phyloP scores from a whole-genome alignment of 2,329 filamentous ascomycete species.

The Talaromyces sp. region DNA sequence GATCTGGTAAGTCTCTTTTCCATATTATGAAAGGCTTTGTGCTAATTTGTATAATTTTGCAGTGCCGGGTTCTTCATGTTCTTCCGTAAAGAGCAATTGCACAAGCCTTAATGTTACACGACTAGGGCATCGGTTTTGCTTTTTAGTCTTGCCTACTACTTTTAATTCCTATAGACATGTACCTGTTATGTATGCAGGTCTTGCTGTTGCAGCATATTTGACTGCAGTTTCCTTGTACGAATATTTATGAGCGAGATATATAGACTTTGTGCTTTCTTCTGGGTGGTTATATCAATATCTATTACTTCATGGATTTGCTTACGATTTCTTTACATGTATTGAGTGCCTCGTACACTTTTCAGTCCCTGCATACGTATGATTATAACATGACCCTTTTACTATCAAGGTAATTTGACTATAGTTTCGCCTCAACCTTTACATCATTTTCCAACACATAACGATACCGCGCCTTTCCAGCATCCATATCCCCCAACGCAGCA shows the following conservation, averaged over 20 bases:
- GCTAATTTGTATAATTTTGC: background rate
- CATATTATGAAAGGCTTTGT: conserved; percentile 21
- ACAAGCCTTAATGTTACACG: conserved; percentile 35
- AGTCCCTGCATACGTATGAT: background rate
- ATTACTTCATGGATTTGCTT: background rate
- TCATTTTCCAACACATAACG: conserved; percentile 47
- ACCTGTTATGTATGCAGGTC: background rate
- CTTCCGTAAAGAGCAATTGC: conserved; percentile 46
- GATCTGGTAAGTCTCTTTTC: conserved; percentile 53
- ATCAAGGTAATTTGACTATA: conserved; percentile 23
- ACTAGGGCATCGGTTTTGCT: background rate
- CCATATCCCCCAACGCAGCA: conserved; percentile 43
- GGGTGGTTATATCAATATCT: background rate
- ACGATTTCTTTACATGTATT: no score
- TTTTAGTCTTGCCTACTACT: background rate
- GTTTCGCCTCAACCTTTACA: conserved; percentile 26
- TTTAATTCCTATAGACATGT: background rate
- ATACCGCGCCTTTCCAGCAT: conserved; percentile 46
- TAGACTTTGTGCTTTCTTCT: background rate
- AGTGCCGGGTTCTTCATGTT: conserved; percentile 43
- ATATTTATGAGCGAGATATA: background rate
- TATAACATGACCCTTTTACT: background rate
- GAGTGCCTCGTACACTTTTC: no score
- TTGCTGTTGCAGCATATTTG: background rate
- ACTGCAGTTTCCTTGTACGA: background rate